Percentiles rank a stretch among this genome's conserved stretches.
These are phyloP conservation scores for Trichoderma asperelloides DNA, from an alignment of 495 filamentous ascomycete genomes.

Conservation along the genomic window DNA sequence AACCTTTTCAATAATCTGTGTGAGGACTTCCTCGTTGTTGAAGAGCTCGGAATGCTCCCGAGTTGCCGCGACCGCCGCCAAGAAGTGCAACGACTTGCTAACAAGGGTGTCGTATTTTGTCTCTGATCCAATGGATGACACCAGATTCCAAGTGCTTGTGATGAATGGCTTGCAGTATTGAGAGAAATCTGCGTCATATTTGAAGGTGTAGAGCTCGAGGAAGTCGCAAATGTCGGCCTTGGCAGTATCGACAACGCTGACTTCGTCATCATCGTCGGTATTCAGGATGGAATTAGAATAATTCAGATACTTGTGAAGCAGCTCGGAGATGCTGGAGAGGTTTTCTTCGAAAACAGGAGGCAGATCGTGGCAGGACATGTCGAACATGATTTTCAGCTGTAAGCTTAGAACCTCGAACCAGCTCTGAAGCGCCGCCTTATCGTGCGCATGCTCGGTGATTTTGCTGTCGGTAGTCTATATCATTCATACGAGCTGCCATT, in stretches of 20 bases:
- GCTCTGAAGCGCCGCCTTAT: conserved; percentile 61
- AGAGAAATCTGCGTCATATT: conserved; percentile 89
- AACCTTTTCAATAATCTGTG: conserved; percentile 87
- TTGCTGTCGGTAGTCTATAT: conserved; percentile 62
- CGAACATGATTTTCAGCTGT: conserved; percentile 84
- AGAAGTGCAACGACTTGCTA: conserved; percentile 85
- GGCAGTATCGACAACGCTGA: conserved; percentile 71
- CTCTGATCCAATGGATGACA: conserved; percentile 76
- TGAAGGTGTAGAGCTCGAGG: conserved; percentile 76
- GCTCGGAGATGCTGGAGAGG: conserved; percentile 58
- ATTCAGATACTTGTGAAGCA: conserved; percentile 87
- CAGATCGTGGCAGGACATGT: conserved; percentile 92
- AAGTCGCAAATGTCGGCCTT: conserved; percentile 90
- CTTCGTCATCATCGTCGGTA: conserved; percentile 78
- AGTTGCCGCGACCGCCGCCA: conserved; percentile 78
- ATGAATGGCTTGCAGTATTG: conserved; percentile 71
- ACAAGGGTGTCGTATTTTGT: conserved; percentile 94
- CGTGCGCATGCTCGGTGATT: conserved; percentile 64
- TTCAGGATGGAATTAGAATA: conserved; percentile 77
- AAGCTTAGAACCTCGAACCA: conserved; percentile 77
- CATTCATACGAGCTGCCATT: conserved; percentile 9
- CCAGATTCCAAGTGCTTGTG: conserved; percentile 77
- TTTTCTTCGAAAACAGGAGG: conserved; percentile 88
- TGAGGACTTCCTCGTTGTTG: conserved; percentile 64
- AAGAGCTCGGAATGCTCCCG: conserved; percentile 72